These are phyloP conservation scores for Talaromyces sp. DNA, from an alignment of 2,329 filamentous ascomycete genomes.

Conservation along the genomic window DNA sequence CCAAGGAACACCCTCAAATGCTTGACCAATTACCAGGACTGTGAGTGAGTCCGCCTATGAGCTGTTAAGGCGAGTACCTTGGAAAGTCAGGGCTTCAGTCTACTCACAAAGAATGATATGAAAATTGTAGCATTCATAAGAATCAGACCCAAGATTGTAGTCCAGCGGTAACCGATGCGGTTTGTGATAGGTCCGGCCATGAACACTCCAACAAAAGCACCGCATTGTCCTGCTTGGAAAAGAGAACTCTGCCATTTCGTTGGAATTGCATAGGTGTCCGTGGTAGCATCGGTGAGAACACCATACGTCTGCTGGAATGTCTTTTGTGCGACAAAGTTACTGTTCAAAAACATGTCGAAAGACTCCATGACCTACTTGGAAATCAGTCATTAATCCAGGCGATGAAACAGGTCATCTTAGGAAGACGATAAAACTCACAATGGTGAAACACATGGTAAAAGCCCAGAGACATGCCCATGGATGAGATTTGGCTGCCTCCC, in stretches of 20 bases:
- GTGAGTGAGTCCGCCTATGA: constrained; percentile 39
- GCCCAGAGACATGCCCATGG: constrained; percentile 49
- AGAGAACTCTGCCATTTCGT: constrained; percentile 55
- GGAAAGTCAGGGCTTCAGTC: too few relatives aligned
- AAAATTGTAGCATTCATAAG: constrained; percentile 59
- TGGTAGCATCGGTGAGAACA: constrained; percentile 21
- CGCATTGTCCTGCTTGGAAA: constrained; percentile 53
- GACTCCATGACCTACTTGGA: constrained; percentile 47
- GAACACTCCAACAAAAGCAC: constrained; percentile 59
- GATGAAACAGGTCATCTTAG: neutral
- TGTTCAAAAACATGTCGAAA: constrained; percentile 49
- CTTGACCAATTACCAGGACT: constrained; percentile 36
- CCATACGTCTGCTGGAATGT: constrained; percentile 42
- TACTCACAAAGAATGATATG: constrained; percentile 54
- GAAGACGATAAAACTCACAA: constrained; percentile 39
- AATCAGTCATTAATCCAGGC: neutral
- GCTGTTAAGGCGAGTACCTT: too few relatives aligned
- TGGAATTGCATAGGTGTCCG: constrained; percentile 30
- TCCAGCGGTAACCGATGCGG: constrained; percentile 57
- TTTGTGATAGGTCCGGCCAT: constrained; percentile 60
- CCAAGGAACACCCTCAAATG: constrained; percentile 45
- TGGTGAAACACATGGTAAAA: constrained; percentile 50
- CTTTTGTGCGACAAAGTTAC: constrained; percentile 45
- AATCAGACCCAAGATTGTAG: constrained; percentile 55
- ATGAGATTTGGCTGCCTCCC: constrained; percentile 39